A percentile compares a stretch with the other conserved stretches of the same genome.
Evolutionary conservation across 2,329 filamentous ascomycete species (phyloP).

Genomic region (Geosmithia morbida): DNA sequence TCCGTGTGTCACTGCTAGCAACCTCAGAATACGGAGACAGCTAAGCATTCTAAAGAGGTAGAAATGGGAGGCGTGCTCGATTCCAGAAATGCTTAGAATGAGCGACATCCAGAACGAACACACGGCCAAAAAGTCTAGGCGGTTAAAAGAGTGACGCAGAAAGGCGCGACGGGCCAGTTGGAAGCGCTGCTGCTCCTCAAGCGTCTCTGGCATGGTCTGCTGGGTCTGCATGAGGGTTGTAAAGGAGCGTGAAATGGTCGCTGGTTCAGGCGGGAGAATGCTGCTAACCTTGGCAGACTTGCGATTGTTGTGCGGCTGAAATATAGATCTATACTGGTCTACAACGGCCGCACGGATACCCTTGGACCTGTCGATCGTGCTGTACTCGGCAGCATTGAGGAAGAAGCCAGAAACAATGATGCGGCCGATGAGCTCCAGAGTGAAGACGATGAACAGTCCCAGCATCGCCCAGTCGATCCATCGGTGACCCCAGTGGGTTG

Average conservation of each 20-base stretch:
- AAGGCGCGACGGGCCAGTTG: constrained; percentile 86
- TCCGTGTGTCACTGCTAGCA: constrained; percentile 85
- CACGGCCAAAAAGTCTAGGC: constrained; percentile 87
- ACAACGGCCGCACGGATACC: constrained; percentile 61
- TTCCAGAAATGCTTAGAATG: constrained; percentile 49
- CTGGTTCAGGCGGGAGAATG: constrained; percentile 30
- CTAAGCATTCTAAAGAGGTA: constrained; percentile 95
- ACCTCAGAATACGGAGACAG: constrained; percentile 78
- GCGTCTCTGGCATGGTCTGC: constrained; percentile 40
- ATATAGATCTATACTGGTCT: constrained; percentile 64
- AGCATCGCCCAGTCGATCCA: constrained; percentile 71
- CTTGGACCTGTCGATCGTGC: constrained; percentile 67
- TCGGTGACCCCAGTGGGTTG: constrained; percentile 49
- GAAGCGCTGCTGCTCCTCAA: constrained; percentile 65
- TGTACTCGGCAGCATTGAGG: constrained; percentile 82
- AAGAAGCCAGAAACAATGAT: constrained; percentile 90
- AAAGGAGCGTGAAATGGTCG: constrained; percentile 62
- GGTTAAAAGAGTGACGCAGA: constrained; percentile 87
- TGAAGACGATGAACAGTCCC: constrained; percentile 77
- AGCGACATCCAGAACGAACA: constrained; percentile 94
- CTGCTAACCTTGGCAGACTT: constrained; percentile 44
- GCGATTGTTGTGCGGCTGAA: constrained; percentile 60
- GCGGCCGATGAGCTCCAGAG: constrained; percentile 66
- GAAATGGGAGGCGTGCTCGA: constrained; percentile 57
- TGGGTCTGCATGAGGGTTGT: constrained; percentile 63